phyloP scores from a whole-genome alignment of 73 alveolate genomes.

The Symbiodinium natans region DNA sequence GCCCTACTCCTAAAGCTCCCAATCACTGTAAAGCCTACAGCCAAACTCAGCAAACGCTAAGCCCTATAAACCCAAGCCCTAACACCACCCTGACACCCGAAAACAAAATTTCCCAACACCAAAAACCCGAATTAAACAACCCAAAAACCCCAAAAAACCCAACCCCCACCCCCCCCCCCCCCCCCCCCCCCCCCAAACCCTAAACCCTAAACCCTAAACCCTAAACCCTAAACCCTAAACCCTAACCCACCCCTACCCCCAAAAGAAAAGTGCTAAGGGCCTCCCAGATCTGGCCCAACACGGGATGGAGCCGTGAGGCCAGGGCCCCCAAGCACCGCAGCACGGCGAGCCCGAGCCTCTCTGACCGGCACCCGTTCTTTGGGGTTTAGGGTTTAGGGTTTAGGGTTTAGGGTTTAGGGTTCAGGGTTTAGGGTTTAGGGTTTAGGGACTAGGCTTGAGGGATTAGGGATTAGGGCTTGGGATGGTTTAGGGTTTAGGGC shows the following conservation, averaged over 20 bases:
- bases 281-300: constrained; percentile 86
- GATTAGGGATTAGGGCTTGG: not conserved
- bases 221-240: not conserved
- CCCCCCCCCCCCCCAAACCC: not conserved
- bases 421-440: not conserved
- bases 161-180: too few species aligned
- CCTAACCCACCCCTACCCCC: not conserved
- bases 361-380: too few species aligned
- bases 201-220: not conserved
- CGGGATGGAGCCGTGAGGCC: constrained; percentile 43
- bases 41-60: too few species aligned
- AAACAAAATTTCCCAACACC: not conserved
- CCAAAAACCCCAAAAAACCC: too few species aligned
- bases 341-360: constrained; percentile 47
- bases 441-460: not conserved
- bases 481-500: not conserved
- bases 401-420: not conserved
- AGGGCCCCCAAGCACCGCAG: constrained; percentile 59
- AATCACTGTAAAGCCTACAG: not conserved
- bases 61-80: too few species aligned
- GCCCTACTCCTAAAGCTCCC: not conserved
- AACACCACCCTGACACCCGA: too few species aligned
- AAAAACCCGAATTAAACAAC: not conserved
- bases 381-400: not conserved
- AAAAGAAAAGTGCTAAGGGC: not conserved